Evolutionary conservation across 2,329 filamentous ascomycete species (phyloP), one percentile per base, ranked within the genome.

Genomic region (Aspergillus novoparasiticus): DNA sequence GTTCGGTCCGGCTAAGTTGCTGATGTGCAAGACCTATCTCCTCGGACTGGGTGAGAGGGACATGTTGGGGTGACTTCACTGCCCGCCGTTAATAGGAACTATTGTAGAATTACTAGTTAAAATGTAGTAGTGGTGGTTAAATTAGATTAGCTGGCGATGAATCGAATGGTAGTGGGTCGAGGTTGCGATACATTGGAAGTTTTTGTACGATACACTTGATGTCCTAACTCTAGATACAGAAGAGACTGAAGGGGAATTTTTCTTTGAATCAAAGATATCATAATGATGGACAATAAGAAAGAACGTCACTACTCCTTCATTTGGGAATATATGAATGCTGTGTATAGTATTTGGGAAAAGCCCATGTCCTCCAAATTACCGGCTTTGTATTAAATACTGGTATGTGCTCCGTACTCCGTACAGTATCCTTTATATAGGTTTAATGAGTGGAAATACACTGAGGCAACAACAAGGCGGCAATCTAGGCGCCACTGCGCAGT

Each of bases 31-130:
- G 50, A n/a, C 26, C 6, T 28, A 32, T 36, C 23, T 54, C 50
- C 26, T 54, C 50, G 21, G 28, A 58, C 28, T 48, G 56, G 41
- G 23, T 21, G 56, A 36, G 50, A 30, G 41, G 53, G 64, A 70
- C 70, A 68, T 69, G 69, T 58, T 67, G 59, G 62, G 41, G 45
- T 71, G 69, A 72, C 71, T 71, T 71, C 68, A 72, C 64, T 63
- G 54, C 57, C 39, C 46, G 16, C 51, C 55, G 39, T 57, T 21
- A 55, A 56, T 14, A 58, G 30, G 43, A 46, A 34, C 43, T 43
- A 34, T 51, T 41, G 57, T n/a, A 51, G 39, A 50, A 41, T n/a
- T 10, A 43, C n/a, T 50, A 50, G 26, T 14, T 8, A 28, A 50
- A 30, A 50, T 28, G 48, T 32, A 43, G 39, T 30, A 34, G 26